Percentiles rank a stretch among this genome's conserved stretches.
phyloP scores from a whole-genome alignment of 139 green algal species.

The Tetraselmis striata region DNA sequence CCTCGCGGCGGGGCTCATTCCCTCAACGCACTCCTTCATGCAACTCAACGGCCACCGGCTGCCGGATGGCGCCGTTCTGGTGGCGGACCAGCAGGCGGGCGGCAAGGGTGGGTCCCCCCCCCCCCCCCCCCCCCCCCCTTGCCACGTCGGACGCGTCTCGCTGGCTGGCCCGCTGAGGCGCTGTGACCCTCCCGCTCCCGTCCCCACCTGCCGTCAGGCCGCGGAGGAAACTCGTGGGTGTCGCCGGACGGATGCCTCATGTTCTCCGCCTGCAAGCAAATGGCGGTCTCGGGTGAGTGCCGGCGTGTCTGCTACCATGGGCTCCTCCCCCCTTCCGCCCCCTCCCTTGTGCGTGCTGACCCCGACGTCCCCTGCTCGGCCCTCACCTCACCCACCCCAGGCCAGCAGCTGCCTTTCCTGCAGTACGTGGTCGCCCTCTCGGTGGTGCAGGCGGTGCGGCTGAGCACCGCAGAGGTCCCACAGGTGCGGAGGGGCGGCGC shows the following conservation, averaged over 20 bases:
- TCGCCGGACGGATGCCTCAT: conserved; percentile 88
- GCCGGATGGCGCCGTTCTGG: conserved; percentile 49
- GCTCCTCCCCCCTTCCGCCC: too few species aligned
- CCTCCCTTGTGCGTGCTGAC: too few species aligned
- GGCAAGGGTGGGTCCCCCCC: conserved; percentile 52
- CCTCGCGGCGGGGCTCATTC: conserved; percentile 26
- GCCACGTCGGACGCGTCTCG: too few species aligned
- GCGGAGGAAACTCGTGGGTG: conserved; percentile 81
- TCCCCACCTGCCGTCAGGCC: conserved; percentile 31
- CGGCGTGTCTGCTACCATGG: too few species aligned
- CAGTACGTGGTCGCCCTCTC: conserved; percentile 90
- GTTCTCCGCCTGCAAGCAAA: conserved; percentile 61
- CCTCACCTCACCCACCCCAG: too few species aligned
- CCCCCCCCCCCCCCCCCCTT: too few species aligned
- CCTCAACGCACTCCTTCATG: conserved; percentile 54
- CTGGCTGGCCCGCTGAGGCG: neutral
- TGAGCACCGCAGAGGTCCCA: neutral
- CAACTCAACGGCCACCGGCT: conserved; percentile 49
- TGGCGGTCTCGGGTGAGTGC: conserved; percentile 21
- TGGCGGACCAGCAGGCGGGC: conserved; percentile 58
- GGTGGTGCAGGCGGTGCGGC: conserved; percentile 68
- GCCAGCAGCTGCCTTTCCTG: conserved; percentile 74
- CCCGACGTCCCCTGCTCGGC: too few species aligned
- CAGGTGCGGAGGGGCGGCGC: too few species aligned
- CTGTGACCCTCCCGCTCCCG: neutral